Conservation (phyloP, 164 flowering plant species). For the Magnolia sinica region DNA sequence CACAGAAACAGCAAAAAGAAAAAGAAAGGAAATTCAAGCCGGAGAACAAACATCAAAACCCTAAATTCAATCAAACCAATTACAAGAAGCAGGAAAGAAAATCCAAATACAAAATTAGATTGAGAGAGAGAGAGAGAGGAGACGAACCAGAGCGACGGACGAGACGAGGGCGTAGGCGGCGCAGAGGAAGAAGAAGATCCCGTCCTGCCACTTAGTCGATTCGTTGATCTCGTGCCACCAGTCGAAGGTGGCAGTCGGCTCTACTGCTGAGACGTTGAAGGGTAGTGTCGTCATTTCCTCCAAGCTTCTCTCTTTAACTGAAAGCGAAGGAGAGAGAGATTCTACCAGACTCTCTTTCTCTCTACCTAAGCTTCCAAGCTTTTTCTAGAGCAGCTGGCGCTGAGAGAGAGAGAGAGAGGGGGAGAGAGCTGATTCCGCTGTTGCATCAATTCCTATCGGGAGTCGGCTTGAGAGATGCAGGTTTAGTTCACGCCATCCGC, state of each 20-base stretch:
- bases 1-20: background rate
- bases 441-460: background rate
- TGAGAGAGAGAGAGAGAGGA: constrained; percentile 14
- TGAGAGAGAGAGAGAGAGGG: background rate
- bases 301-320: background rate
- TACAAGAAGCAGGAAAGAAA: background rate
- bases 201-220: constrained; percentile 80
- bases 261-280: constrained; percentile 5
- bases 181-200: constrained; percentile 75
- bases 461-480: too few species aligned
- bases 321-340: background rate
- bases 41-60: background rate
- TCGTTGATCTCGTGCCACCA: constrained; percentile 96
- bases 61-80: background rate
- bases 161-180: constrained; percentile 87
- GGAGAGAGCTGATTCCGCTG: background rate
- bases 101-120: background rate
- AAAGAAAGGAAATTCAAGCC: too few species aligned
- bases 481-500: background rate
- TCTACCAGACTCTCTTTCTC: background rate
- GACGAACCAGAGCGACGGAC: constrained; percentile 67
- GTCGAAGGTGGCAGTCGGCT: constrained; percentile 14
- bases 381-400: background rate
- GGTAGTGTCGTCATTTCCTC: constrained; percentile 10
- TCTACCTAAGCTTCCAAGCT: background rate